phyloP scores from a whole-genome alignment of 768 basidiomycete species.

The Hypsizygus marmoreus region DNA sequence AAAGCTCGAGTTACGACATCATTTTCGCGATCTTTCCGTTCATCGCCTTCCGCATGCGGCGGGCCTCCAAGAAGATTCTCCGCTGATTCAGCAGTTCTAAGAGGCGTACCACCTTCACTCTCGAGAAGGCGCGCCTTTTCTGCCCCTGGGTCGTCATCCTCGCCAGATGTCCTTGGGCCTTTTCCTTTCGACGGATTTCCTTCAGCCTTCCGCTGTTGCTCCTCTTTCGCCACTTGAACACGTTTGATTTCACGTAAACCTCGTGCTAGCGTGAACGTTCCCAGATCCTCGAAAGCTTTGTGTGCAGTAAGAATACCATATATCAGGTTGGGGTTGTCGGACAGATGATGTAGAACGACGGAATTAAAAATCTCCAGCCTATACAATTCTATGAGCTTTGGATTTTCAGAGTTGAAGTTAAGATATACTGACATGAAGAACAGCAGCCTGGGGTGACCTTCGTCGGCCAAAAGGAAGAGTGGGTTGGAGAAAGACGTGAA shows the following conservation, averaged over 20 bases:
- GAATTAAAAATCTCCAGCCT: constrained; percentile 93
- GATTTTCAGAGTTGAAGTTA: not conserved
- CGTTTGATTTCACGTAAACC: constrained; percentile 85
- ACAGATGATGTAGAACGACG: constrained; percentile 74
- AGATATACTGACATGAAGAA: constrained; percentile 75
- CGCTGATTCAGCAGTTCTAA: constrained; percentile 16
- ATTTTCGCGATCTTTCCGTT: constrained; percentile 21
- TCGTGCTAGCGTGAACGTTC: constrained; percentile 86
- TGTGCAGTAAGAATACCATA: constrained; percentile 86
- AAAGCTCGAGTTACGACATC: constrained; percentile 40
- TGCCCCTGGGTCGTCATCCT: constrained; percentile 43
- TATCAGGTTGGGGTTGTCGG: constrained; percentile 84
- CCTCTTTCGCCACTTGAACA: constrained; percentile 71
- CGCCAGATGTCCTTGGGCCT: constrained; percentile 32
- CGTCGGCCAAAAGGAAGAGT: constrained; percentile 86
- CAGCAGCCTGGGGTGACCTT: constrained; percentile 90
- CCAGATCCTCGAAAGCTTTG: constrained; percentile 85
- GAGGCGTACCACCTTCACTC: constrained; percentile 42
- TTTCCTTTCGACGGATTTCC: constrained; percentile 42
- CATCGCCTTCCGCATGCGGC: constrained; percentile 15
- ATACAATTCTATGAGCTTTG: not conserved
- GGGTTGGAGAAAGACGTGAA: constrained; percentile 92
- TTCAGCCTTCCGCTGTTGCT: constrained; percentile 48
- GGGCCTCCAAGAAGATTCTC: constrained; percentile 18
- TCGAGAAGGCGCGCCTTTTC: constrained; percentile 73